Percentiles rank a stretch among this genome's conserved stretches.
These are phyloP conservation scores for Populus tomentosa DNA, from an alignment of 441 rosid species.

Conservation along the genomic window DNA sequence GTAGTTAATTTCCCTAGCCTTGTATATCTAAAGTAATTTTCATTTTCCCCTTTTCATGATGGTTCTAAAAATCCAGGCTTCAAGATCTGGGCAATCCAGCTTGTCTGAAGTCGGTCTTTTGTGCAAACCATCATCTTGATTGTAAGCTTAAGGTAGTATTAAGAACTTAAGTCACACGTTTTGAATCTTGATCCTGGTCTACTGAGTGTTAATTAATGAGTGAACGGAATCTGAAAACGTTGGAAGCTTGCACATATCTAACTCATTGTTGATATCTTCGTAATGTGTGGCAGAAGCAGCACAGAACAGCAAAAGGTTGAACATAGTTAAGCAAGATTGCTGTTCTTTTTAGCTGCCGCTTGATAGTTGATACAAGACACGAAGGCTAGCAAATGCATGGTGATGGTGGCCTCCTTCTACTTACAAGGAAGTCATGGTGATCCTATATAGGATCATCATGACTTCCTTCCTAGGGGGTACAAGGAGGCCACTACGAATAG, in stretches of 20 bases:
- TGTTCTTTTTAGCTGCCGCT: too few species aligned
- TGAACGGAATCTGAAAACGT: background rate
- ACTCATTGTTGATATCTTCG: too few species aligned
- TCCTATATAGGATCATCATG: too few species aligned
- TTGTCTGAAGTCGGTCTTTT: background rate
- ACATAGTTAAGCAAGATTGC: too few species aligned
- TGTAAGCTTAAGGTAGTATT: background rate
- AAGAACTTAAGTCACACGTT: background rate
- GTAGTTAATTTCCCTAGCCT: background rate
- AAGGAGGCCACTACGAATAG: too few species aligned
- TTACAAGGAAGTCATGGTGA: too few species aligned
- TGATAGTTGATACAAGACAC: too few species aligned
- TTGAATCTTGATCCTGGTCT: background rate
- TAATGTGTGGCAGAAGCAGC: too few species aligned
- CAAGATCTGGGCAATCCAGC: background rate
- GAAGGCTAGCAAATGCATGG: too few species aligned
- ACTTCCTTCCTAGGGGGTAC: too few species aligned
- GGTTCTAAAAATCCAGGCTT: slow-evolving; percentile 3
- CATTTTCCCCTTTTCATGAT: background rate
- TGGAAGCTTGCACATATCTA: background rate
- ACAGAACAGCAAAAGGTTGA: too few species aligned
- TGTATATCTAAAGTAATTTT: background rate
- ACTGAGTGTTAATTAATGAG: background rate
- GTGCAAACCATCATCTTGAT: background rate
- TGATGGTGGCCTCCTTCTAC: too few species aligned